phyloP scores from a whole-genome alignment of 306 rosid genomes.

The Vigna hirtella region DNA sequence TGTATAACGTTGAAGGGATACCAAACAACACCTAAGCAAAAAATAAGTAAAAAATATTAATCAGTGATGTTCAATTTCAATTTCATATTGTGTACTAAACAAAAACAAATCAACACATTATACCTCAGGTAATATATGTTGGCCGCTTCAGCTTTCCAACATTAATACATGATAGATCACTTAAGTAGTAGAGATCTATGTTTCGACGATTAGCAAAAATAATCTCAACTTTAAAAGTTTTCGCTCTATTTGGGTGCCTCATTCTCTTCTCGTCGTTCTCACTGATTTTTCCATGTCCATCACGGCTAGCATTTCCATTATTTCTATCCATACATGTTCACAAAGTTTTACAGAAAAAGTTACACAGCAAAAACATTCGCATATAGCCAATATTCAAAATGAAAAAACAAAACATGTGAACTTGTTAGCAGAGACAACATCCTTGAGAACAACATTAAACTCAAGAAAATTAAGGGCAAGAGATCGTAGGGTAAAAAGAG shows the following conservation, averaged over 20 bases:
- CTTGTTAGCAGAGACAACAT: conserved; percentile 66
- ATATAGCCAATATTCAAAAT: neutral
- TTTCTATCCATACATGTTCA: conserved; percentile 44
- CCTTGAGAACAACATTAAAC: conserved; percentile 81
- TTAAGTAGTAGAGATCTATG: conserved; percentile 67
- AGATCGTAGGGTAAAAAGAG: conserved; percentile 82
- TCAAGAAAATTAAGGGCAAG: conserved; percentile 85
- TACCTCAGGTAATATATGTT: conserved; percentile 86
- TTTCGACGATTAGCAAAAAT: conserved; percentile 76
- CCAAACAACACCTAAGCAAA: conserved; percentile 69
- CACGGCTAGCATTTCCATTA: conserved; percentile 68
- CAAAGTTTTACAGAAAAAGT: neutral
- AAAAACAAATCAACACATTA: neutral
- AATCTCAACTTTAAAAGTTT: conserved; percentile 75
- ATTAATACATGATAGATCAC: conserved; percentile 79
- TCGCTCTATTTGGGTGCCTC: conserved; percentile 62
- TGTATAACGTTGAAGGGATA: conserved; percentile 86
- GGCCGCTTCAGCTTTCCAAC: conserved; percentile 95
- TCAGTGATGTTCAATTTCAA: neutral
- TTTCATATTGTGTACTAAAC: neutral
- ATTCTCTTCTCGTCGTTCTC: conserved; percentile 82
- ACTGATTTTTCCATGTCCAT: conserved; percentile 60
- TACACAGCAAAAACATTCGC: neutral
- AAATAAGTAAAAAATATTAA: neutral
- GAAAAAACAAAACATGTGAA: conserved; percentile 35